phyloP scores from a whole-genome alignment of 2,329 filamentous ascomycete species.

The Arachnomyces sp. region DNA sequence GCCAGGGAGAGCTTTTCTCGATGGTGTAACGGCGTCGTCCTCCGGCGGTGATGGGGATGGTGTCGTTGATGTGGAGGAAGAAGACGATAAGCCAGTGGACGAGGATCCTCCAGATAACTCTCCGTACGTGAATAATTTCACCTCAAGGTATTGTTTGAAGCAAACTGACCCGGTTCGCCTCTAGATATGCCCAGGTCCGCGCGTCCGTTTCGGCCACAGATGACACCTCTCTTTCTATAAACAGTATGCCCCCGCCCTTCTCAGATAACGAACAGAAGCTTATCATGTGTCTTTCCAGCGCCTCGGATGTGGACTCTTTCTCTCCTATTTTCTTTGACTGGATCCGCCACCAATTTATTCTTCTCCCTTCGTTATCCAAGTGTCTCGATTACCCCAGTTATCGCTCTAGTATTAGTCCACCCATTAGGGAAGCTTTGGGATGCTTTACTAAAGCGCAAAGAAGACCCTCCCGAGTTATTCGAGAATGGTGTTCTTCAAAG shows the following conservation, averaged over 20 bases:
- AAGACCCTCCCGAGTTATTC: constrained; percentile 49
- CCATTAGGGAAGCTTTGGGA: constrained; percentile 78
- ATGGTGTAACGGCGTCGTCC: constrained; percentile 18
- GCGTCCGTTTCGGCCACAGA: constrained; percentile 71
- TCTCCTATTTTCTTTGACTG: constrained; percentile 69
- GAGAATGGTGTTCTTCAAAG: constrained; percentile 50
- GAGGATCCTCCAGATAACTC: constrained; percentile 31
- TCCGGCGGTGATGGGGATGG: constrained; percentile 15
- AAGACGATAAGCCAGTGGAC: constrained; percentile 21
- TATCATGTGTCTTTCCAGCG: constrained; percentile 26
- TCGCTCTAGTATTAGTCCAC: constrained; percentile 58
- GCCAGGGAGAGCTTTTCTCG: constrained; percentile 18
- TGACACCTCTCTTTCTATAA: constrained; percentile 69
- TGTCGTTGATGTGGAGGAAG: constrained; percentile 22
- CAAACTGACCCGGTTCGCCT: constrained; percentile 1
- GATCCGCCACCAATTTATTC: constrained; percentile 56
- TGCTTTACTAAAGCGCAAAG: constrained; percentile 53
- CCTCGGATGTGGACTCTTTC: constrained; percentile 80
- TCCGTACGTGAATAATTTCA: constrained; percentile 11
- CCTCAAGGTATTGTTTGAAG: too few relatives aligned
- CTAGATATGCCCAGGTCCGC: constrained; percentile 62
- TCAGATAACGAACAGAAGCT: not conserved
- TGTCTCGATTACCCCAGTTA: constrained; percentile 81
- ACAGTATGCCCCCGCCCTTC: constrained; percentile 38
- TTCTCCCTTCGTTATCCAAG: constrained; percentile 86